Percentiles rank a stretch among this genome's conserved stretches.
Evolutionary conservation across 176 grass and related monocot species (phyloP).

Genomic region (Triticum urartu): DNA sequence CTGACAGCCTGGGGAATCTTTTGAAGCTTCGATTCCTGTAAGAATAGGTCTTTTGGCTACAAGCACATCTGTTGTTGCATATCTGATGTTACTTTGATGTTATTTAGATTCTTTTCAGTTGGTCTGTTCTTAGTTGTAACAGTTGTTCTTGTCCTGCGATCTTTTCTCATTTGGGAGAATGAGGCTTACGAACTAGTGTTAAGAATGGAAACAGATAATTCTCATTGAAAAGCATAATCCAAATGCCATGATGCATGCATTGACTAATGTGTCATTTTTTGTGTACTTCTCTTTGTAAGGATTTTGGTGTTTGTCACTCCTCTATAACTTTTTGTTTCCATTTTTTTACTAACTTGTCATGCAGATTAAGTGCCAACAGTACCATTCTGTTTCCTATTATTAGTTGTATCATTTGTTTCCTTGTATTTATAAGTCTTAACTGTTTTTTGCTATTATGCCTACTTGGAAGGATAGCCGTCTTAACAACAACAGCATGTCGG

Average conservation of each 20-base stretch:
- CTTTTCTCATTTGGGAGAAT: neutral
- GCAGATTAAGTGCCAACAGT: neutral
- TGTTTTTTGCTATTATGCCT: conserved; percentile 34
- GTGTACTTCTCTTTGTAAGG: neutral
- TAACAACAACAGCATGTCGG: conserved; percentile 70
- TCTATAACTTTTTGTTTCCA: neutral
- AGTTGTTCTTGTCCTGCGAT: neutral
- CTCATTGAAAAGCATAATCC: neutral
- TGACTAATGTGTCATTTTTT: neutral
- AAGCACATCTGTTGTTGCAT: neutral
- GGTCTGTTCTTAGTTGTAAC: neutral
- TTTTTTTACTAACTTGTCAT: conserved; percentile 6
- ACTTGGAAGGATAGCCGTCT: conserved; percentile 69
- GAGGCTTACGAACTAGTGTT: neutral
- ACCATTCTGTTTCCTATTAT: neutral
- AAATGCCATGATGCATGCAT: conserved; percentile 9
- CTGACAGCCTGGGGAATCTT: conserved; percentile 58
- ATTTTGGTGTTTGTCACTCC: conserved; percentile 10
- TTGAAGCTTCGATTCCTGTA: conserved; percentile 82
- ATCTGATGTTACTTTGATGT: conserved; percentile 1
- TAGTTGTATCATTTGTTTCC: neutral
- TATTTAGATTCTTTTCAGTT: conserved; percentile 22
- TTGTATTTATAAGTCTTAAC: conserved; percentile 21
- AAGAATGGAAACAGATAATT: conserved; percentile 17
- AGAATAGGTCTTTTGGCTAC: conserved; percentile 27